phyloP scores from a whole-genome alignment of 1,284 basidiomycete genomes.

The Ustilago lituana region DNA sequence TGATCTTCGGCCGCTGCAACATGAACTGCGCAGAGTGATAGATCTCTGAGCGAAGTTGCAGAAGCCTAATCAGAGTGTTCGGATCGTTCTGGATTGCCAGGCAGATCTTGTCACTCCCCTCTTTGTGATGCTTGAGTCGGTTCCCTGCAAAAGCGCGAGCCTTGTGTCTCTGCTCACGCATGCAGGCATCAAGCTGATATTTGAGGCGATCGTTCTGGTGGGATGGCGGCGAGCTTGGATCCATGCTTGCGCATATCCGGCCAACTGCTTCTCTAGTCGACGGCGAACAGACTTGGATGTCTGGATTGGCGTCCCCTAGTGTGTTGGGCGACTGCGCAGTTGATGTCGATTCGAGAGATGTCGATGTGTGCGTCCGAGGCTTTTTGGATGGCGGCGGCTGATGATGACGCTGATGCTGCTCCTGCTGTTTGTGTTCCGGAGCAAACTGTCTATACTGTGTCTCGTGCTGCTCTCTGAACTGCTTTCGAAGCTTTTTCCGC shows the following conservation, averaged over 20 bases:
- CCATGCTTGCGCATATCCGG: not conserved
- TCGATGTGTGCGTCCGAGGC: not conserved
- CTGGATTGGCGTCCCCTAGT: conserved; percentile 5
- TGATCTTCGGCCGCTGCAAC: no score
- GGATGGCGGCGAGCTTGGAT: not conserved
- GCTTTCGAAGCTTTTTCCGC: conserved; percentile 3
- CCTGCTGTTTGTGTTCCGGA: not conserved
- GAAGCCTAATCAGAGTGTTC: not conserved
- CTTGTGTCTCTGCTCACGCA: not conserved
- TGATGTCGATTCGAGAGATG: not conserved
- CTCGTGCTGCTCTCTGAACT: not conserved
- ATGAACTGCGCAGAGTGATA: conserved; percentile 1
- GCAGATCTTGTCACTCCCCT: not conserved
- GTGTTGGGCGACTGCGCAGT: no score
- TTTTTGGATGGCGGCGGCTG: no score
- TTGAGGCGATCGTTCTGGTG: no score
- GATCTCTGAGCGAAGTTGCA: conserved; percentile 9
- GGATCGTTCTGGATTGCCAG: conserved; percentile 5
- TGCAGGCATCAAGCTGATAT: not conserved
- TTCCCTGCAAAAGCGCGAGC: not conserved
- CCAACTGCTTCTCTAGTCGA: not conserved
- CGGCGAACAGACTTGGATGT: conserved; percentile 8
- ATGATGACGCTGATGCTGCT: not conserved
- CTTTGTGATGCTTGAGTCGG: not conserved
- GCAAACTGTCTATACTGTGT: not conserved